Evolutionary conservation across 495 filamentous ascomycete genomes (phyloP), one percentile per base, ranked within the genome.

Genomic region (Penicillium silybi): DNA sequence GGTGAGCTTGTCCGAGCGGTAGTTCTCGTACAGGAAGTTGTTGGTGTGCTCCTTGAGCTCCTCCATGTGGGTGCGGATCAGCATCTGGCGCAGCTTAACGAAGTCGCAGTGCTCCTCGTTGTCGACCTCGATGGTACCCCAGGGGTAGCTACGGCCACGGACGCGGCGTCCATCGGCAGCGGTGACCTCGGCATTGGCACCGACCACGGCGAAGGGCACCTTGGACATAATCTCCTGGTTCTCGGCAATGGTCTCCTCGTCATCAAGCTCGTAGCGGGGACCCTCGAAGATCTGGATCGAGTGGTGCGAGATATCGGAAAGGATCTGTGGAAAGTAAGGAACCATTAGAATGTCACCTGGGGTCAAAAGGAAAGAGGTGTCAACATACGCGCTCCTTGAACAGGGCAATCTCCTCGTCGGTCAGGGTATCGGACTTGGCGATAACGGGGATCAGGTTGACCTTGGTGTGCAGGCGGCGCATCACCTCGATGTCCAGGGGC

Each of bases 141-240:
- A 98, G 18, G 95, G 95, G 77, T 98, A 98, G 62, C 85, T 83
- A 71, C 93, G 93, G 54, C 93, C 93, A 63, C 95, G 91, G 57
- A 97, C 91, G 70, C 91, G 91, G 62, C 93, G 92, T 46, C 95
- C 95, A 68, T 98, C 93, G 43, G 88, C 79, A 53, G 86, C 91
- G 49, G 82, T 85, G 57, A 98, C 88, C 72, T 97, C 95, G 55
- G 83, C 81, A 70, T 95, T 97, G 61, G 92, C 90, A 77, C 93
- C 93, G 52, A 98, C 93, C 52, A 98, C 90, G 41, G 93, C 93
- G 66, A 98, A 98, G 17, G 93, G 93, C 34, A 98, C 92, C 80
- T 98, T 98, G 59, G 95, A 96, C 91, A 98, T 91, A 71, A 98
- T 98, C 78, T 98, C 93, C 73, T 92, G 90, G 83, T 98, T 98